Conservation (phyloP, 2,329 filamentous ascomycete genomes). For the Aphanoascus verrucosus region DNA sequence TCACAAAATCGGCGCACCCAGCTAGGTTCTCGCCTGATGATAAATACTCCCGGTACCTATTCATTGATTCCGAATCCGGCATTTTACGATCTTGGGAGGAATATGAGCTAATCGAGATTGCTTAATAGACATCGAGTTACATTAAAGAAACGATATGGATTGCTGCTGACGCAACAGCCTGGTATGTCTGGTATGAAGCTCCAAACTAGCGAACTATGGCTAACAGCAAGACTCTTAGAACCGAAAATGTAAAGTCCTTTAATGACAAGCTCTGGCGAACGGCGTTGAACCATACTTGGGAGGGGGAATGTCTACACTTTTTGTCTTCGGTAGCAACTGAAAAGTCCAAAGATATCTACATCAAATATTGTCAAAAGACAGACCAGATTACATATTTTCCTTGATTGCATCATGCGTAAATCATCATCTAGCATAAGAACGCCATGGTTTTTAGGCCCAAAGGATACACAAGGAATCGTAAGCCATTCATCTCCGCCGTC, state of each 20-base stretch:
- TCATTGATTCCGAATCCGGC: background rate
- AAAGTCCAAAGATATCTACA: background rate
- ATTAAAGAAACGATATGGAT: conserved; percentile 82
- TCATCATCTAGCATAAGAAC: conserved; percentile 4
- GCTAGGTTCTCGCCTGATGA: conserved; percentile 96
- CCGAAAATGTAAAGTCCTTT: conserved; percentile 23
- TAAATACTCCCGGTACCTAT: conserved; percentile 70
- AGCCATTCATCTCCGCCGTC: conserved; percentile 37
- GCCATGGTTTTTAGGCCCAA: conserved; percentile 9
- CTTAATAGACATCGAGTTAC: conserved; percentile 69
- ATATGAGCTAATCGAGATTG: background rate
- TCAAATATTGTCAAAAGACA: background rate
- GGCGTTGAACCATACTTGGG: conserved; percentile 12
- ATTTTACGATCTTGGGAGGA: background rate
- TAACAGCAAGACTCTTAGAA: conserved; percentile 20
- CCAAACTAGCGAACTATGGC: background rate
- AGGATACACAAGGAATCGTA: background rate
- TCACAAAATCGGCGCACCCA: conserved; percentile 92
- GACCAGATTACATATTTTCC: background rate
- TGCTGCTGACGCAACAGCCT: conserved; percentile 69
- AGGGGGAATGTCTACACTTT: background rate
- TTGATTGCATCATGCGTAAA: background rate
- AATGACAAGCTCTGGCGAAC: conserved; percentile 12
- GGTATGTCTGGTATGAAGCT: conserved; percentile 32
- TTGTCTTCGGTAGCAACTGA: background rate